These are phyloP conservation scores for Lachnellula occidentalis DNA, from an alignment of 2,329 filamentous ascomycete genomes.

Conservation along the genomic window DNA sequence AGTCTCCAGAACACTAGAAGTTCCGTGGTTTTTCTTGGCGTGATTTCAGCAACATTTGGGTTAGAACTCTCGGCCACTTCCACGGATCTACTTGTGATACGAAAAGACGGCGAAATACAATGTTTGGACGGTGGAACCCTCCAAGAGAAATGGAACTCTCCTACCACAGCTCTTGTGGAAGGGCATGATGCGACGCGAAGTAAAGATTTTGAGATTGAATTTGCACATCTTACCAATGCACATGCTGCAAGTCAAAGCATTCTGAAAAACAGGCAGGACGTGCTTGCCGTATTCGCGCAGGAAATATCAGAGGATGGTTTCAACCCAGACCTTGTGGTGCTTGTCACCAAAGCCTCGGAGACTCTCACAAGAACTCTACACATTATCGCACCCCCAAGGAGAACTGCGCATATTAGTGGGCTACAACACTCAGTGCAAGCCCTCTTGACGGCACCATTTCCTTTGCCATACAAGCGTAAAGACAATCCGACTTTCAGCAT, in stretches of 20 bases:
- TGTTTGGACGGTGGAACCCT: slow-evolving; percentile 55
- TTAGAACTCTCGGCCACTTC: slow-evolving; percentile 7
- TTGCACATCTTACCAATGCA: slow-evolving; percentile 29
- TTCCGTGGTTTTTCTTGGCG: slow-evolving; percentile 40
- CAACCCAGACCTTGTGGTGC: slow-evolving; percentile 48
- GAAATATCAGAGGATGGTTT: slow-evolving; percentile 39
- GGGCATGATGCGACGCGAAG: slow-evolving; percentile 32
- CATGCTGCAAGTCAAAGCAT: slow-evolving; percentile 30
- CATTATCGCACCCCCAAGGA: slow-evolving; percentile 28
- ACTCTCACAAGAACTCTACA: slow-evolving; percentile 24
- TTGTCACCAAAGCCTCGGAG: slow-evolving; percentile 31
- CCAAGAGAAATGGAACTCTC: slow-evolving; percentile 42
- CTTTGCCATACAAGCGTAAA: slow-evolving; percentile 1
- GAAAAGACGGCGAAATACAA: slow-evolving; percentile 54
- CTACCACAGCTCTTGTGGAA: slow-evolving; percentile 30
- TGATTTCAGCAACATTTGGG: slow-evolving; percentile 14
- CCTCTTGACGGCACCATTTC: slow-evolving; percentile 23
- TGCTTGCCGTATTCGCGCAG: slow-evolving; percentile 46
- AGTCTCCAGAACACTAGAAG: slow-evolving; percentile 36
- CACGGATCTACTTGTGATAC: slow-evolving; percentile 48
- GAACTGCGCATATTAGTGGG: slow-evolving; percentile 11
- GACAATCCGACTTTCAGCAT: slow-evolving; percentile 42
- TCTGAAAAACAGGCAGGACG: slow-evolving; percentile 47
- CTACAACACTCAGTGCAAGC: slow-evolving; percentile 27
- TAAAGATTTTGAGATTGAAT: slow-evolving; percentile 31